Base-by-base conservation (phyloP, 148 eudicot species). In the Vaccinium vitisidaea region DNA sequence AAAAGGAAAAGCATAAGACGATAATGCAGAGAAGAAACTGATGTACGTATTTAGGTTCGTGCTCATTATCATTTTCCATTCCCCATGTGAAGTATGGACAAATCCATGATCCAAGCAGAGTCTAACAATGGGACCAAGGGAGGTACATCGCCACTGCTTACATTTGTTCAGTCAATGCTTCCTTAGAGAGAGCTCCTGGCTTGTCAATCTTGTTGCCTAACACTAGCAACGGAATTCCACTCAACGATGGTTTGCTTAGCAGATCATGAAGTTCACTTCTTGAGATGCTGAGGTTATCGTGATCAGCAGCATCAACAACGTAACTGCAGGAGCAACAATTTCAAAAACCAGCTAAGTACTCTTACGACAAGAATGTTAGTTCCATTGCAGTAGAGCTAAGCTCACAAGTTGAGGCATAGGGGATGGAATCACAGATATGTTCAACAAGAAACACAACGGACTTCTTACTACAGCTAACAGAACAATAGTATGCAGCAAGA, bases 231-330 rank as follows among this genome's bases (percentile, higher is more conserved):
- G 99, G 99, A 86, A 97, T 97, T 73, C 98, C 99, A 78, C 87
- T 88, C 70, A 97, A 87, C 27, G 99, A 94, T 81, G 93, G 88
- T 84, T 95, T 97, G 90, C 91, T 91, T 75, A 97, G 92, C 83
- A 97, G 89, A 87, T 97, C 98, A 88, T 97, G 99, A 6, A 97
- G 96, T 87, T 97, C 99, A 79, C 95, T 93, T 86, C 86, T 95
- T 83, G 99, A 94, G 86, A 90, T 91, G 88, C 94, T 91, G 75
- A 97, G 85, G 87, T 97, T 97, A 80, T 95, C 99, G 70, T 91
- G 95, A 89, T 95, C 99, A 25, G 98, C 99, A 87, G 97, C 98
- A 83, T 97, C 98, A 85, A 97, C 98, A 74, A 97, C 99, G 83
- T 97, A 97, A 85, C 98, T 97, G 96, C 88, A 90, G 63, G 39